Evolutionary conservation across 2,329 filamentous ascomycete species (phyloP).

Genomic region (Hypoxylon sp.): DNA sequence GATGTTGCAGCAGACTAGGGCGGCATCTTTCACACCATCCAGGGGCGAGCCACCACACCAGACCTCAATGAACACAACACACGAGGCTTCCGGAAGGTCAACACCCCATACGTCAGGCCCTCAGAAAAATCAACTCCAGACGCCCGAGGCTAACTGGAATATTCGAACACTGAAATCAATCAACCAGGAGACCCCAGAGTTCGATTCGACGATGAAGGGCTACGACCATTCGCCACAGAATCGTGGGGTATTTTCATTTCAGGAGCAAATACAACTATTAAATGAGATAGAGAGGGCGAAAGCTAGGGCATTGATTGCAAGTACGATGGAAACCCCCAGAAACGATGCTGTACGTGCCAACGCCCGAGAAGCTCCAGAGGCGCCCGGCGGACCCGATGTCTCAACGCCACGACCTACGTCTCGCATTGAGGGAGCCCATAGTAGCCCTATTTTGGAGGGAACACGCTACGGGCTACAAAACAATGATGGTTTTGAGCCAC

Average conservation of each 20-base stretch:
- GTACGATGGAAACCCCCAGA: background rate
- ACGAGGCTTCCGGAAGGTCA: background rate
- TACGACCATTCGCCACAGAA: background rate
- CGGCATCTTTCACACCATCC: background rate
- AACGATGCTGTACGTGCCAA: background rate
- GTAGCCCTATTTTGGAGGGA: background rate
- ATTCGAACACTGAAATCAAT: conserved; percentile 1
- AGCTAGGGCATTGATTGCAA: background rate
- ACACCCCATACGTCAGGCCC: background rate
- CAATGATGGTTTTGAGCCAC: background rate
- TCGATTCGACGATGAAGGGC: background rate
- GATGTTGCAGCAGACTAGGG: background rate
- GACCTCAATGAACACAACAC: background rate
- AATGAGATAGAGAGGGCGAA: background rate
- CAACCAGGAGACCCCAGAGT: background rate
- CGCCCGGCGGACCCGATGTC: background rate
- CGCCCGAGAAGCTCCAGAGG: background rate
- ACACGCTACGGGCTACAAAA: background rate
- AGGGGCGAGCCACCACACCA: background rate
- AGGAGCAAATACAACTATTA: background rate
- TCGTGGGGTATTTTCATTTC: background rate
- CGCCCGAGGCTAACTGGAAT: background rate
- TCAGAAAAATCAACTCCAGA: background rate
- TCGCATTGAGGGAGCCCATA: background rate
- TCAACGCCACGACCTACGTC: background rate